These are phyloP conservation scores for Avena eriantha DNA, from an alignment of 176 grass and related monocot species.

Conservation along the genomic window DNA sequence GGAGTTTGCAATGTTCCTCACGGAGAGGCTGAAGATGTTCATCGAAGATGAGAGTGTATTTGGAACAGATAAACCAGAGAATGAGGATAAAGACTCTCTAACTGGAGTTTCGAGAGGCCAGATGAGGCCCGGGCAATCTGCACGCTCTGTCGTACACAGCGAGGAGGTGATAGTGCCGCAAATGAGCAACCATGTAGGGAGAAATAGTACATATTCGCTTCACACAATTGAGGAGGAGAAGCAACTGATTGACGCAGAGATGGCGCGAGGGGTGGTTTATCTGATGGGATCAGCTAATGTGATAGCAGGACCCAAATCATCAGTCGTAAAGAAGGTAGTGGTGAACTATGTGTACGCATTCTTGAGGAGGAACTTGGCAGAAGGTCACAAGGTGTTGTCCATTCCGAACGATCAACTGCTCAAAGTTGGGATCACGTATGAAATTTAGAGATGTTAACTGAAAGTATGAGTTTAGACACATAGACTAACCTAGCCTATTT, in stretches of 20 bases:
- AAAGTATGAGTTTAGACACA: not conserved
- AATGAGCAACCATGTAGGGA: slow-evolving; percentile 37
- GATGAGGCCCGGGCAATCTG: slow-evolving; percentile 9
- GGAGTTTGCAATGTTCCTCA: slow-evolving; percentile 65
- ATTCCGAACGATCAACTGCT: slow-evolving; percentile 68
- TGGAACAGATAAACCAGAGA: not conserved
- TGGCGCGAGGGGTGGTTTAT: slow-evolving; percentile 69
- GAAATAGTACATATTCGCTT: slow-evolving; percentile 1
- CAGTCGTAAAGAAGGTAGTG: slow-evolving; percentile 51
- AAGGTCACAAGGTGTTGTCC: slow-evolving; percentile 45
- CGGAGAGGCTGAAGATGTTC: slow-evolving; percentile 67
- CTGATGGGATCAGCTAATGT: slow-evolving; percentile 64
- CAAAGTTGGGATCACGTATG: slow-evolving; percentile 81
- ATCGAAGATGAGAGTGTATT: slow-evolving; percentile 53
- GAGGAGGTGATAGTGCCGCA: slow-evolving; percentile 42
- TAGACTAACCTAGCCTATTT: slow-evolving; percentile 25
- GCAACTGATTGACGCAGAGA: slow-evolving; percentile 54
- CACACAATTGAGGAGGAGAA: slow-evolving; percentile 47
- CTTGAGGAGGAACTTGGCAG: slow-evolving; percentile 62
- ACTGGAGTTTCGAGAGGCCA: not conserved
- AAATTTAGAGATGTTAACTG: slow-evolving; percentile 48
- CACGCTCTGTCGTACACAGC: slow-evolving; percentile 33
- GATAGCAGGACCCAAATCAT: slow-evolving; percentile 39
- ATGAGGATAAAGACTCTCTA: not conserved
- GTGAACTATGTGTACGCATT: slow-evolving; percentile 68